A percentile compares a stretch with the other conserved stretches of the same genome.
Conservation (phyloP, 2,329 filamentous ascomycete species). For the Penicillium sclerotiorum region DNA sequence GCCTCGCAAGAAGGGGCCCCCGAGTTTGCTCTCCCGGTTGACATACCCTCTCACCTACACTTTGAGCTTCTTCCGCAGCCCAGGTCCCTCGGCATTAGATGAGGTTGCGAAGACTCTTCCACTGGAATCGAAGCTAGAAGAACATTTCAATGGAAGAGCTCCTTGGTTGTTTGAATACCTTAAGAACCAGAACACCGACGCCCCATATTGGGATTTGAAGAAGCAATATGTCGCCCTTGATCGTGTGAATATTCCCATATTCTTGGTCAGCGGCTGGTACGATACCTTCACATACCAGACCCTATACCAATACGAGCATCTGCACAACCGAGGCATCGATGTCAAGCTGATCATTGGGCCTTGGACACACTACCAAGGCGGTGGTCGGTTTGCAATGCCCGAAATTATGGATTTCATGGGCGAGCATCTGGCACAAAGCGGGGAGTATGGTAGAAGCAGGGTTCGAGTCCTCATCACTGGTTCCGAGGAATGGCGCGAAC, state of each 20-base stretch:
- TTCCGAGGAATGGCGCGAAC: conserved; percentile 13
- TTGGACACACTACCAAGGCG: conserved; percentile 18
- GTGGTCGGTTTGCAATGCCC: conserved; percentile 13
- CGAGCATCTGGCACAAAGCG: conserved; percentile 16
- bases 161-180: conserved; percentile 22
- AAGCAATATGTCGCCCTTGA: conserved; percentile 16
- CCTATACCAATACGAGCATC: conserved; percentile 11
- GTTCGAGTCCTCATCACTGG: conserved; percentile 17
- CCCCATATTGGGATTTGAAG: conserved; percentile 12
- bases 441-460: conserved; percentile 10
- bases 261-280: conserved; percentile 20
- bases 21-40: conserved; percentile 10
- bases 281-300: conserved; percentile 19
- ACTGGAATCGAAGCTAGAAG: conserved; percentile 10
- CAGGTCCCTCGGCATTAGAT: conserved; percentile 11
- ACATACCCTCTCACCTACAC: conserved; percentile 13
- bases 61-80: conserved; percentile 15
- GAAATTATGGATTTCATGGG: conserved; percentile 18
- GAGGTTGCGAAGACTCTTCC: conserved; percentile 10
- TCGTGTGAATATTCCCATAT: conserved; percentile 13
- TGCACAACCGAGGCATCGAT: conserved; percentile 11
- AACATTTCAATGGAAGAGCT: conserved; percentile 14
- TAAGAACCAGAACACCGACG: conserved; percentile 12
- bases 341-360: conserved; percentile 19
- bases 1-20: conserved; percentile 3